phyloP scores from a whole-genome alignment of 352 stramenopile genomes.

The Phytophthora rubi region DNA sequence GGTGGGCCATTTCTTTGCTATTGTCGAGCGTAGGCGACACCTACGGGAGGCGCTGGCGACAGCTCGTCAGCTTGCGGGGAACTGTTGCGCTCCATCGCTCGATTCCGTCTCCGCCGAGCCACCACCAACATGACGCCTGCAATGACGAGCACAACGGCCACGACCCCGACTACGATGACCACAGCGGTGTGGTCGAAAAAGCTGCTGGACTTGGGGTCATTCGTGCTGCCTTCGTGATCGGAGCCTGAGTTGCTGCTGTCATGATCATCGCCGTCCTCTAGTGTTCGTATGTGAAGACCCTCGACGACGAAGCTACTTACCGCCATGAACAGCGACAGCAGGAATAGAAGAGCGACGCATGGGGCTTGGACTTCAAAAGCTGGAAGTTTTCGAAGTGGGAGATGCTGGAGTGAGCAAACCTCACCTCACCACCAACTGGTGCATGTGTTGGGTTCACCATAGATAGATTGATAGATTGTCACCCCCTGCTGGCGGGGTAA shows the following conservation, averaged over 20 bases:
- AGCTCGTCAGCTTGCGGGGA: slow-evolving; percentile 16
- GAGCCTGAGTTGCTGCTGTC: slow-evolving; percentile 3
- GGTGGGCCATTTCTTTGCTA: slow-evolving; percentile 6
- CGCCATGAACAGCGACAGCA: slow-evolving; percentile 4
- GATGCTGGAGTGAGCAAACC: background rate
- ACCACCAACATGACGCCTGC: slow-evolving; percentile 25
- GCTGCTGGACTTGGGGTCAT: slow-evolving; percentile 10
- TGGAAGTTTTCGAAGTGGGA: slow-evolving; percentile 14
- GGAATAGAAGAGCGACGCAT: slow-evolving; percentile 11
- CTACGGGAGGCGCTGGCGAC: slow-evolving; percentile 14
- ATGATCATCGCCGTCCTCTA: slow-evolving; percentile 10
- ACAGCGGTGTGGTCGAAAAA: slow-evolving; percentile 27
- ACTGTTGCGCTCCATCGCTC: slow-evolving; percentile 30
- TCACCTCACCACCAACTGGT: background rate
- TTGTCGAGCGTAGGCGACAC: slow-evolving; percentile 29
- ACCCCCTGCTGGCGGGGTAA: slow-evolving; percentile 8
- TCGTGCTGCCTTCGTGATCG: slow-evolving; percentile 2
- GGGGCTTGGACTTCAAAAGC: background rate
- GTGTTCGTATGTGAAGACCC: slow-evolving; percentile 5
- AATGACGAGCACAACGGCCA: slow-evolving; percentile 19
- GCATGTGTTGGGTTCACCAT: slow-evolving; percentile 13
- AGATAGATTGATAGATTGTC: background rate
- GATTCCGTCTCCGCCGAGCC: slow-evolving; percentile 17
- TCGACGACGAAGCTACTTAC: slow-evolving; percentile 8
- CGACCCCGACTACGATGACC: slow-evolving; percentile 19